These are phyloP conservation scores for Collybia mongolica DNA, from an alignment of 768 basidiomycete genomes.

Conservation along the genomic window DNA sequence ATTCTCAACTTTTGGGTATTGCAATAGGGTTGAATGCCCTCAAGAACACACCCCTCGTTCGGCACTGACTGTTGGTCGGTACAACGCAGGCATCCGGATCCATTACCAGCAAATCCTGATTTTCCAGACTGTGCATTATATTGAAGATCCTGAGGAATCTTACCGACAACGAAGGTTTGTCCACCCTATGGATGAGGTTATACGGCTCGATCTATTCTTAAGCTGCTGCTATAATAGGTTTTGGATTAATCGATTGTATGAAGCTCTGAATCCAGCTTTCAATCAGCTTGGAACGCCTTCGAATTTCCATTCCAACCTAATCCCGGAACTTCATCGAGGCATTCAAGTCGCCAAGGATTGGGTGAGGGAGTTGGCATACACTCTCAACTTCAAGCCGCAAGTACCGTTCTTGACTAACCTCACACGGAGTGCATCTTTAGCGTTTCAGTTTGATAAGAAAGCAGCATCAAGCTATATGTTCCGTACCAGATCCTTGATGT, in stretches of 20 bases:
- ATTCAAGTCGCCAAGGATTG: conserved; percentile 50
- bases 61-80: conserved; percentile 25
- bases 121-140: no score
- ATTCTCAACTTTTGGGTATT: conserved; percentile 26
- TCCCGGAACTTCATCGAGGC: no score
- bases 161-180: no score
- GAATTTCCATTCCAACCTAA: conserved; percentile 27
- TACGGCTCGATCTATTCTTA: no score
- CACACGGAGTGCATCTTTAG: no score
- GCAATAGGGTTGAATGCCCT: conserved; percentile 29
- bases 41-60: conserved; percentile 29
- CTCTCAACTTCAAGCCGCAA: conserved; percentile 20
- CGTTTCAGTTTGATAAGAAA: no score
- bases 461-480: no score
- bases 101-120: conserved; percentile 51
- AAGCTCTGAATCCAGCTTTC: conserved; percentile 47
- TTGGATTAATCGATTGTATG: conserved; percentile 47
- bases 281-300: conserved; percentile 41
- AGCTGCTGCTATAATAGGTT: conserved; percentile 25
- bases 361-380: conserved; percentile 40
- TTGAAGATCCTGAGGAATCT: no score
- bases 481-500: no score
- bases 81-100: conserved; percentile 39
- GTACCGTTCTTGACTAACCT: conserved; percentile 26
- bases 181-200: no score